A percentile compares a stretch with the other conserved stretches of the same genome.
Conservation (phyloP, 1,284 basidiomycete genomes). For the Cryptococcus deneoformans region DNA sequence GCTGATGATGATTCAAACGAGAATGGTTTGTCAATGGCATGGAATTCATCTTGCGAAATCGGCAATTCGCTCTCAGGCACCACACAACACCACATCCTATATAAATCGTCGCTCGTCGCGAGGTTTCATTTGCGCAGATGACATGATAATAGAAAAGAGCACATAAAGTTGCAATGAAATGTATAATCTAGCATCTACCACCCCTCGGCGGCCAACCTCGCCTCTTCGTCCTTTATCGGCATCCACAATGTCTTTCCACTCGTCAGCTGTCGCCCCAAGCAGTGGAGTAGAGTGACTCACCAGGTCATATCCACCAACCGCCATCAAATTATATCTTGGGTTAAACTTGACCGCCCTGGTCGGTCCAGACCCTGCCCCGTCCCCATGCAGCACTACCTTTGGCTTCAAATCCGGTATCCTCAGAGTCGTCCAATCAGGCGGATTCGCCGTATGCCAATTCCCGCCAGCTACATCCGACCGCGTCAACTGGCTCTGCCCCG, state of each 20-base stretch:
- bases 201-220: slow-evolving; percentile 16
- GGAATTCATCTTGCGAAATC: no score
- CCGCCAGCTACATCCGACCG: slow-evolving; percentile 9
- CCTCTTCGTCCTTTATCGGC: slow-evolving; percentile 20
- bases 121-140: no score
- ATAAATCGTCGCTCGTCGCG: no score
- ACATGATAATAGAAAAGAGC: no score
- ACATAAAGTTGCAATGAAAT: no score
- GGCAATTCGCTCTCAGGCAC: no score
- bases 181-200: no score
- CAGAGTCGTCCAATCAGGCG: slow-evolving; percentile 52
- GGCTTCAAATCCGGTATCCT: slow-evolving; percentile 57
- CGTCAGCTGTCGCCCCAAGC: background rate
- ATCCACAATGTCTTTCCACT: slow-evolving; percentile 18
- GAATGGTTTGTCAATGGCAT: no score
- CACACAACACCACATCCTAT: no score
- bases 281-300: slow-evolving; percentile 53
- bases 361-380: slow-evolving; percentile 45
- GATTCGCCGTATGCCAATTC: slow-evolving; percentile 1
- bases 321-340: slow-evolving; percentile 83
- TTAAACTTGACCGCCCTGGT: slow-evolving; percentile 83
- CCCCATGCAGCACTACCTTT: slow-evolving; percentile 6
- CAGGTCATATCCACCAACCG: slow-evolving; percentile 76
- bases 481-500: slow-evolving; percentile 1
- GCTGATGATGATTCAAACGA: no score